Base-by-base conservation (phyloP, 1,284 basidiomycete genomes). In the Abortiporus biennis region DNA sequence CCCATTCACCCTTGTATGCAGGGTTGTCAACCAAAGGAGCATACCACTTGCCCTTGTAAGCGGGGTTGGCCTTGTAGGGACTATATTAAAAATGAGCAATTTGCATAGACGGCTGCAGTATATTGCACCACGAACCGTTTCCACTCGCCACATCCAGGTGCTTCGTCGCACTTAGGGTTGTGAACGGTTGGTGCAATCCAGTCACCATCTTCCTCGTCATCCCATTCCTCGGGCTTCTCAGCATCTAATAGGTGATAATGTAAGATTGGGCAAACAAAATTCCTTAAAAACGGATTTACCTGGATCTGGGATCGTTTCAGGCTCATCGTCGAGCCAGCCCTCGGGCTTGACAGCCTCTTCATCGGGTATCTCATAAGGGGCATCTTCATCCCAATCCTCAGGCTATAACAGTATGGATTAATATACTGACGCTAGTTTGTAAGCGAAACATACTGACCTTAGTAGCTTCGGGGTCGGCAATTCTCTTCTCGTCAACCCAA, bases 151-250 rank as follows among this genome's bases (percentile, higher is more conserved):
- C 96, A 99, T 35, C 96, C 96, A 54, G 92, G 80, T 46, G 82
- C 92, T 46, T 84, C 85, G 51, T 82, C 74, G 59, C 94, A 97
- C 63, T 85, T 87, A 55, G 93, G 89, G 76, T 97, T 97, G 50
- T 78, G 69, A 45, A 99, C 72, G 47, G 79, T 80, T 21, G 95
- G 93, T 9, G 93, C 79, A 48, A 97, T 78, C 92, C 93, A 99
- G 61, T 98, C 95, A 64, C 96, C 96, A 57, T 99, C 95, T 64
- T 99, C 95, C 65, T 98, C 96, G 54, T 99, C 90, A 60, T 97
- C 94, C 96, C 96, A 99, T 67, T 99, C 96, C 63, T 98, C 95
- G 22, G 96, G 96, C 77, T 98, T 98, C 69, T 85, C 80, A 36
- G 92, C 86, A 53, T 93, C 89, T 78, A 25, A 2, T 15, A 38